Conservation (phyloP, 2,329 filamentous ascomycete genomes). For the Fusarium floridanum region DNA sequence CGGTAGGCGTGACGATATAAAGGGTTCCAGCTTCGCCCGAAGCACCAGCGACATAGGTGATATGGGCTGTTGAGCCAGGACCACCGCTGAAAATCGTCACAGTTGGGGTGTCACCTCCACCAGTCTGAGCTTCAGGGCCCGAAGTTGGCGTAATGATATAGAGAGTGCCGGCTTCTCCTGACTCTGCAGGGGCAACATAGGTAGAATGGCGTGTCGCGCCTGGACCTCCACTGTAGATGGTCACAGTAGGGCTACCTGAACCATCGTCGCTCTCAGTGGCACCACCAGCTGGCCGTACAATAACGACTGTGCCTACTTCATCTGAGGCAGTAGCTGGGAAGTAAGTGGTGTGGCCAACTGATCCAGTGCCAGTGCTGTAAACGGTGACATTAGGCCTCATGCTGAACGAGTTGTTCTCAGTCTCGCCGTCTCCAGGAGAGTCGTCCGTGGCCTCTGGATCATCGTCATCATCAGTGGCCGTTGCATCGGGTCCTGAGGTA, state of each 20-base stretch:
- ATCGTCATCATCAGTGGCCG: not conserved
- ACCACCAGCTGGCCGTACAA: not conserved
- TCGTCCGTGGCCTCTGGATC: not conserved
- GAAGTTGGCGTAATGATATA: not conserved
- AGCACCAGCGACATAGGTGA: not conserved
- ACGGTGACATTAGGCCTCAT: not conserved
- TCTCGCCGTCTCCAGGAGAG: not conserved
- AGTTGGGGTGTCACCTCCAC: not conserved
- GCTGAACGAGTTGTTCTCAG: not conserved
- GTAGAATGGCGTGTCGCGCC: not conserved
- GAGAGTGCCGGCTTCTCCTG: slow-evolving; percentile 8
- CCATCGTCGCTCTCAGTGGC: not conserved
- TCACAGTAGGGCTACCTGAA: not conserved
- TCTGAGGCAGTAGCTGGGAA: not conserved
- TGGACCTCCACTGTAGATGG: slow-evolving; percentile 12
- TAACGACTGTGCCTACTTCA: slow-evolving; percentile 9
- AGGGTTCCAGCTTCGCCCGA: slow-evolving; percentile 13
- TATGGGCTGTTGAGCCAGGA: not conserved
- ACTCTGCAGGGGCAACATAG: not conserved
- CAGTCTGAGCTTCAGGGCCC: not conserved
- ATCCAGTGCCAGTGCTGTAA: not conserved
- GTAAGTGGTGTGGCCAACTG: not conserved
- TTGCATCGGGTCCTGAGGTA: not conserved
- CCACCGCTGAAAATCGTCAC: not conserved
- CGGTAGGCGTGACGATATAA: not conserved